Evolutionary conservation across 306 rosid genomes (phyloP), one percentile per base, ranked within the genome.

Genomic region (Betula pendula): DNA sequence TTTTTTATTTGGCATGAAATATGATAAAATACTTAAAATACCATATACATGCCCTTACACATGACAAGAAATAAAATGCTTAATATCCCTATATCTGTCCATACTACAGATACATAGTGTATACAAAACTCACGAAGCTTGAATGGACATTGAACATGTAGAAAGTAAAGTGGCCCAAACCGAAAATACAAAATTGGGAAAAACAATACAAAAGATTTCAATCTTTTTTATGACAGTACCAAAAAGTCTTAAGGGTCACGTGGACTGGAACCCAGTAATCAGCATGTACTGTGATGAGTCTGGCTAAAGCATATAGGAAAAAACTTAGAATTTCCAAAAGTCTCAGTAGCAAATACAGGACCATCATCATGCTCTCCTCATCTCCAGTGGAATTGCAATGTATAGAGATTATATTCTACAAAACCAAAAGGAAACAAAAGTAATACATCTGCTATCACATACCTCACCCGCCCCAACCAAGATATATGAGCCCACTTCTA

Each of bases 381-480:
- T 49, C 68, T 56, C 53, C 22, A 19, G 56, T 44, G 47, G 38
- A 49, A 80, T 71, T 76, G 27, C 55, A 72, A 83, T 35, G 50
- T 45, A 40, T 17, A 42, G 16, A 25, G 25, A 35, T 45, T 45
- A 58, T 29, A 42, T 20, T 49, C 66, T 47, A 72, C 24, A 67
- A 77, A 71, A 67, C 62, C 55, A 79, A 77, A 22, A n/a, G 38
- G 49, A 29, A 75, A 22, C 6, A 25, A 33, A 38, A 75, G 75
- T 66, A 71, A 17, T 69, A 85, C 49, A 48, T 24, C 68, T 45
- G 52, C 19, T 14, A 55, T 73, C 75, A 70, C 89, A 70, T 85
- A 92, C 99, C 94, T 95, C 99, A 20, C 97, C 99, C 19, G 99
- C 97, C 62, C 97, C 92, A 50, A 95, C 89, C 73, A 95, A 84